Conservation (phyloP, 345 rosid genomes). For the Ceriops tagal region DNA sequence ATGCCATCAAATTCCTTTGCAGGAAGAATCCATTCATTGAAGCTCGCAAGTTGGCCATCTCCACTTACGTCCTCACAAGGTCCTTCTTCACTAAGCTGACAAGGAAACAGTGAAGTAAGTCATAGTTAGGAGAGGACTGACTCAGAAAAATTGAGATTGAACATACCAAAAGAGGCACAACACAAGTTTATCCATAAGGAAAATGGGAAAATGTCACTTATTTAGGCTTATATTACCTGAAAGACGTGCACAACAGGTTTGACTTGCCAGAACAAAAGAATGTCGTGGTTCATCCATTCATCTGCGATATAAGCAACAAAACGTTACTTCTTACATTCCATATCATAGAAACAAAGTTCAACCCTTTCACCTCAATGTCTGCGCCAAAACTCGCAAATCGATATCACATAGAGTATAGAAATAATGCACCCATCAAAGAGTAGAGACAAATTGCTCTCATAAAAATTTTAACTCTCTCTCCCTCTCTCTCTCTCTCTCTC, state of each 20-base stretch:
- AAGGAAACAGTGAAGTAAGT: conserved; percentile 19
- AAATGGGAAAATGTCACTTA: not conserved
- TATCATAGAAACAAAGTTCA: not conserved
- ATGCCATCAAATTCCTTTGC: conserved; percentile 96
- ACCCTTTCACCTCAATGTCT: not conserved
- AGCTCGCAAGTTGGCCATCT: conserved; percentile 85
- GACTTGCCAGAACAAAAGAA: conserved; percentile 98
- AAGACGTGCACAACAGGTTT: conserved; percentile 85
- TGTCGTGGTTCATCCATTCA: conserved; percentile 76
- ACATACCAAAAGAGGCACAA: not conserved
- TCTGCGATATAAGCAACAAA: conserved; percentile 39
- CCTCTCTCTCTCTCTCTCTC: too few species aligned
- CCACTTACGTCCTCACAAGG: conserved; percentile 78
- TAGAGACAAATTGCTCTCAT: too few species aligned
- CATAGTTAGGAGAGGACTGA: conserved; percentile 8
- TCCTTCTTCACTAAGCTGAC: conserved; percentile 90
- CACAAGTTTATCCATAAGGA: too few species aligned
- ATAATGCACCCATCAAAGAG: too few species aligned
- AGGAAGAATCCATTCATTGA: conserved; percentile 95
- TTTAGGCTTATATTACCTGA: conserved; percentile 51
- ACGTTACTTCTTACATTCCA: not conserved
- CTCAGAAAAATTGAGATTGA: not conserved
- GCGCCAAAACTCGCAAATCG: too few species aligned
- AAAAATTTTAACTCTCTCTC: not conserved
- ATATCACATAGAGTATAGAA: too few species aligned